Percentiles rank a stretch among this genome's conserved stretches.
Evolutionary conservation across 352 stramenopile genomes (phyloP).

Genomic region (Pythium pyrilobum): DNA sequence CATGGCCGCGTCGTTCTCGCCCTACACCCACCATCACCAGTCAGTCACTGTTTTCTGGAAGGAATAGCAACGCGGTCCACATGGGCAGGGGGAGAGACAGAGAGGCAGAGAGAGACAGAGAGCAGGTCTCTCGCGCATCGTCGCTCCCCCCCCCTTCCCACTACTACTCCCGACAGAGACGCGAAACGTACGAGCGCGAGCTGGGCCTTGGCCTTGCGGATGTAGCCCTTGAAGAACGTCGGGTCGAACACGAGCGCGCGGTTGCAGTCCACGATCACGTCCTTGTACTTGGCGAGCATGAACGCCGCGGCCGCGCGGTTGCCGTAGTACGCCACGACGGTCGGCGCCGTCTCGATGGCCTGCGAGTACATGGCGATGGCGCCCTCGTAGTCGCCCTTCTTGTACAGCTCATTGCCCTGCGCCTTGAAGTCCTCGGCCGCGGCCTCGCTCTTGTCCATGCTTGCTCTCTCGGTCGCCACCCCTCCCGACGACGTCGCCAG

Average conservation of each 20-base stretch:
- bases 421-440: constrained; percentile 77
- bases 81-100: too few species aligned
- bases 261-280: constrained; percentile 90
- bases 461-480: constrained; percentile 5
- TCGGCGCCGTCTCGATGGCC: constrained; percentile 84
- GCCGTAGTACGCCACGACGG: constrained; percentile 83
- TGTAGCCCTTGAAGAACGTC: constrained; percentile 88
- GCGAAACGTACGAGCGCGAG: constrained; percentile 49
- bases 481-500: constrained; percentile 3
- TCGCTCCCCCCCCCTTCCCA: not conserved
- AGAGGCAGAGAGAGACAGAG: too few species aligned
- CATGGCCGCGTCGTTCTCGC: constrained; percentile 57
- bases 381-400: constrained; percentile 85
- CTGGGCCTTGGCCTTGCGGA: constrained; percentile 88
- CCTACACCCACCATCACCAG: constrained; percentile 23
- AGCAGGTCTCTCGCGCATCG: not conserved
- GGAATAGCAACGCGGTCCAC: too few species aligned
- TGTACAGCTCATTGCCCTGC: constrained; percentile 91
- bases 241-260: constrained; percentile 86
- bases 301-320: constrained; percentile 89
- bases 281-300: constrained; percentile 88
- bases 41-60: not conserved
- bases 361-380: constrained; percentile 90
- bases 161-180: not conserved
- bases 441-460: constrained; percentile 40